Conservation (phyloP, 805 yeast genomes). For the Starmerella scarabaei region DNA sequence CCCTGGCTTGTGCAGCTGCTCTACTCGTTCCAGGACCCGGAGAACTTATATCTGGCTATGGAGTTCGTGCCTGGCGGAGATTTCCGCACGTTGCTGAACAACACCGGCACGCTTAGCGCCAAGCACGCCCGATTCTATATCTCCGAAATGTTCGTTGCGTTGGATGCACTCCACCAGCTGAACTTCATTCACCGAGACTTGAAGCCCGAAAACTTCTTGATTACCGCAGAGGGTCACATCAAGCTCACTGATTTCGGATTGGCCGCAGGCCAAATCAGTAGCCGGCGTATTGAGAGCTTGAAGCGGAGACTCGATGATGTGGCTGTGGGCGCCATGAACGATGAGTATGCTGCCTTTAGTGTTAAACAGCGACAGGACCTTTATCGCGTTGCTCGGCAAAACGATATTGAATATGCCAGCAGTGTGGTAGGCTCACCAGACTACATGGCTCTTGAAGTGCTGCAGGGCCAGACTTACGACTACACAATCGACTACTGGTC, state of each 20-base stretch:
- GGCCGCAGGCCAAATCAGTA: conserved; percentile 91
- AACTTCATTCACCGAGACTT: conserved; percentile 96
- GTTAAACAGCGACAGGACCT: conserved; percentile 77
- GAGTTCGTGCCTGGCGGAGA: conserved; percentile 99
- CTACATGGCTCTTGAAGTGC: conserved; percentile 95
- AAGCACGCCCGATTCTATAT: conserved; percentile 92
- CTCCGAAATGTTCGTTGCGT: conserved; percentile 92
- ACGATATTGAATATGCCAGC: conserved; percentile 76
- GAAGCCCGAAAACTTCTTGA: conserved; percentile 87
- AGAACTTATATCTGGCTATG: conserved; percentile 89
- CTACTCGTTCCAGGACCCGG: conserved; percentile 89
- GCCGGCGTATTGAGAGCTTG: conserved; percentile 89
- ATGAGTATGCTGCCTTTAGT: conserved; percentile 41
- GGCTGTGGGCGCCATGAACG: conserved; percentile 22
- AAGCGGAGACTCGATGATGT: conserved; percentile 38
- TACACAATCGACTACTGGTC: conserved; percentile 99
- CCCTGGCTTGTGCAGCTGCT: conserved; percentile 91
- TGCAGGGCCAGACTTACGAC: conserved; percentile 86
- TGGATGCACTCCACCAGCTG: conserved; percentile 81
- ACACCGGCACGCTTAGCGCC: conserved; percentile 84
- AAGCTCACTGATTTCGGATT: conserved; percentile 92
- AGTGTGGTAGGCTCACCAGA: conserved; percentile 98
- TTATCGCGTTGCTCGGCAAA: conserved; percentile 58
- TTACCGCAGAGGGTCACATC: conserved; percentile 82
- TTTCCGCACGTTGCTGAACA: conserved; percentile 82